Evolutionary conservation across 176 grass and related monocot genomes (phyloP), one percentile per base, ranked within the genome.

Genomic region (Cenchrus fungigraminus): DNA sequence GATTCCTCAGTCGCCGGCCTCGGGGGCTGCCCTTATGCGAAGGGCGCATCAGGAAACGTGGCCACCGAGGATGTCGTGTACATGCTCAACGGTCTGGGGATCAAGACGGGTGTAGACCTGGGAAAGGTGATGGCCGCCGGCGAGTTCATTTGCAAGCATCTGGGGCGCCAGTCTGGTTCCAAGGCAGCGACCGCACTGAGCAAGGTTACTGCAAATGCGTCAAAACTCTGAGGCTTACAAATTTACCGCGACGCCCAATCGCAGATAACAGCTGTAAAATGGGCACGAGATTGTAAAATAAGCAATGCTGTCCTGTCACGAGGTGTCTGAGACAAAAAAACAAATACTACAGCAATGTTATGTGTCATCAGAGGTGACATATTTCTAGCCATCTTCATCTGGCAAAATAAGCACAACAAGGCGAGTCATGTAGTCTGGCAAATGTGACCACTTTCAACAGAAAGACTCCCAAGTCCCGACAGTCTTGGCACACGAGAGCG

Each of bases 51-150:
- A 0, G 95, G 93, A 6, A 95, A 98, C 4, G 87, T 98, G 43
- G 93, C 96, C 0, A 95, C 96, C 0, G 96, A 98, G 74, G 96
- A 98, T 20, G 89, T 94, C 0, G 87, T 98, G 54, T 98, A 98
- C 77, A 92, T 98, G 93, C 91, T 98, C 5, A 87, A 94, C 12
- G 95, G 95, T 42, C 53, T 93, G 71, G 96, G 93, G 20, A 85
- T 95, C 71, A 87, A 61, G 65, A 98, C 96, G 0, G 78, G 88
- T 13, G 87, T 98, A 17, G 81, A 94, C 60, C 78, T 95, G 52
- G 45, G 73, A 45, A 98, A 95, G 83, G 76, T 98, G 43, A 98
- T 98, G 73, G 86, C 87, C 28, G 87, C 89, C 10, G 93, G 93
- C 13, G 89, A 98, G 65, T 95, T 95, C 73, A 92, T 98, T 67